A percentile compares a stretch with the other conserved stretches of the same genome.
phyloP scores from a whole-genome alignment of 2,329 filamentous ascomycete genomes.

The Neopestalotiopsis sp. region DNA sequence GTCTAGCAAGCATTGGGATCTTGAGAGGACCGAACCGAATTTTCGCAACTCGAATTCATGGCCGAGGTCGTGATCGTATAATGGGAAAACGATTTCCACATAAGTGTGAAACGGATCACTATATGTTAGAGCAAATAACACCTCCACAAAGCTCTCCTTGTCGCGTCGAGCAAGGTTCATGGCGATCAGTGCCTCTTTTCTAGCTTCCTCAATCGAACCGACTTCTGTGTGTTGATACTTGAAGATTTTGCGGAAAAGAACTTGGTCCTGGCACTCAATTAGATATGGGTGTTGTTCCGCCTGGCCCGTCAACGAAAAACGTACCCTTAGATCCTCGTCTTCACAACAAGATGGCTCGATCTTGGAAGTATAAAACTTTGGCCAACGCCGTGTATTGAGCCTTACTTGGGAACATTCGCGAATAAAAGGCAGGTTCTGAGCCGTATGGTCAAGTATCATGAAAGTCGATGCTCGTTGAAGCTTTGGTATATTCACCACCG shows the following conservation, averaged over 20 bases:
- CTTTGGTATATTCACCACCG: not conserved
- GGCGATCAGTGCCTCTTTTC: not conserved
- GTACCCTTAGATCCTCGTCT: not conserved
- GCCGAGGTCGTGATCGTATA: not conserved
- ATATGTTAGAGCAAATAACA: not conserved
- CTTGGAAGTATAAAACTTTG: not conserved
- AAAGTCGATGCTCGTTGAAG: not conserved
- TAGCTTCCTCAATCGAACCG: not conserved
- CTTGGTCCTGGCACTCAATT: not conserved
- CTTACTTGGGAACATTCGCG: not conserved
- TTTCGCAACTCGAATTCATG: not conserved
- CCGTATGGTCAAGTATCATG: not conserved
- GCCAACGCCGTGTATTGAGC: not conserved
- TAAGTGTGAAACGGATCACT: not conserved
- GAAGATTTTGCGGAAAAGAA: not conserved
- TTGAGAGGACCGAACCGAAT: not conserved
- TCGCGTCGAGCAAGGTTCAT: conserved; percentile 2
- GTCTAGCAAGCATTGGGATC: not conserved
- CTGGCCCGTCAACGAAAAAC: not conserved
- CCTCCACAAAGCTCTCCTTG: not conserved
- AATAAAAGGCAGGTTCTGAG: not conserved
- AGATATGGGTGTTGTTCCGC: not conserved
- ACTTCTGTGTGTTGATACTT: not conserved
- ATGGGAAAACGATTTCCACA: not conserved
- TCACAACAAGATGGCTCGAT: not conserved